A percentile compares a stretch with the other conserved stretches of the same genome.
phyloP scores from a whole-genome alignment of 2,329 filamentous ascomycete genomes.

The Scopulariopsis brevicaulis region DNA sequence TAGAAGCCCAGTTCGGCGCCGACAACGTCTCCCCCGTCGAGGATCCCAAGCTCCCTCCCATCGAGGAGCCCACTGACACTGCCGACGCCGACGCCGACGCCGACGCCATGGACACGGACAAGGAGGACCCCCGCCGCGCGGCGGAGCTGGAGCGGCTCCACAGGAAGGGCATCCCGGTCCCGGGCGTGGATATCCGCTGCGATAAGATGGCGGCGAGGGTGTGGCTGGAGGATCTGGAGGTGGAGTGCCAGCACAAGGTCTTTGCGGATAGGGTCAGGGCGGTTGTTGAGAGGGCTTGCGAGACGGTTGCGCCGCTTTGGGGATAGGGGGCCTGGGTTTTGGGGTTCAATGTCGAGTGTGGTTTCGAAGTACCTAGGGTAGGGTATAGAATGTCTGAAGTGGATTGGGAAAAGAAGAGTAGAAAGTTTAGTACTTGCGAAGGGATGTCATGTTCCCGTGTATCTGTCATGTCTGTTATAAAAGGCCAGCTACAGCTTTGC shows the following conservation, averaged over 20 bases:
- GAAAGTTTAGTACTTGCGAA: too few relatives aligned
- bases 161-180: conserved; percentile 78
- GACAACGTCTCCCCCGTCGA: conserved; percentile 73
- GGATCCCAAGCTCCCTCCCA: conserved; percentile 40
- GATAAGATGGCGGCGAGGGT: conserved; percentile 81
- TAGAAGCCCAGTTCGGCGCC: conserved; percentile 89
- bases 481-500: too few relatives aligned
- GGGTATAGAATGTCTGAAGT: neutral
- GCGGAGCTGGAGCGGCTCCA: conserved; percentile 69
- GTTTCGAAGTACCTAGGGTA: neutral
- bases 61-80: conserved; percentile 15
- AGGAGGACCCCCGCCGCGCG: conserved; percentile 45
- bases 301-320: conserved; percentile 72
- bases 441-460: too few relatives aligned
- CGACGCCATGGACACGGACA: conserved; percentile 23
- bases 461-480: too few relatives aligned
- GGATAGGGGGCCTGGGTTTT: conserved; percentile 16
- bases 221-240: conserved; percentile 85
- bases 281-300: conserved; percentile 80
- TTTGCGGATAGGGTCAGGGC: conserved; percentile 77
- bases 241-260: conserved; percentile 71
- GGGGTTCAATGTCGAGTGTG: neutral
- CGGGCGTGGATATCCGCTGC: conserved; percentile 75
- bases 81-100: conserved; percentile 11
- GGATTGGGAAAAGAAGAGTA: too few relatives aligned